phyloP scores from a whole-genome alignment of 2,329 filamentous ascomycete species.

The Arthrinium puccinioides region DNA sequence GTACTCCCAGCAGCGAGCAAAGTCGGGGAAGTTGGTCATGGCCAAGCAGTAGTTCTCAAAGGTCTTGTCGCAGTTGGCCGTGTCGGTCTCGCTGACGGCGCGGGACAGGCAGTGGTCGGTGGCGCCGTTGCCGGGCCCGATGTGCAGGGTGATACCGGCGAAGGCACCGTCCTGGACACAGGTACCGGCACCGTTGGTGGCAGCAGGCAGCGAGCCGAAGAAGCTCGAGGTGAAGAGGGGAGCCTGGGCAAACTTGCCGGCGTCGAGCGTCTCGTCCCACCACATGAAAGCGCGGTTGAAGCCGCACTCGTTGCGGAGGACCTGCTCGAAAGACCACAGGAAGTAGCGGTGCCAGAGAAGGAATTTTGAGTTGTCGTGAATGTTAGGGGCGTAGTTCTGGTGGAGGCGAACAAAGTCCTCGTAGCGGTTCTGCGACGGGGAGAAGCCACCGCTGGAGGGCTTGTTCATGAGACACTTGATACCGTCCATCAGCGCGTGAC shows the following conservation, averaged over 20 bases:
- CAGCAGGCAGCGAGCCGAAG: conserved; percentile 19
- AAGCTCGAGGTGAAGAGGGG: conserved; percentile 20
- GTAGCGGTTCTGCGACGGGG: conserved; percentile 20
- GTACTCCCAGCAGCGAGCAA: conserved; percentile 8
- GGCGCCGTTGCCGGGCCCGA: conserved; percentile 13
- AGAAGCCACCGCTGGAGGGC: conserved; percentile 17
- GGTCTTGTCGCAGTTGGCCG: conserved; percentile 14
- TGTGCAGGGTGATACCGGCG: conserved; percentile 11
- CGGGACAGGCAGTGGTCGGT: conserved; percentile 24
- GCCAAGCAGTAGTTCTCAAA: conserved; percentile 8
- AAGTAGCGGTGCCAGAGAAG: conserved; percentile 23
- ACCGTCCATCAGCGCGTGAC: conserved; percentile 18
- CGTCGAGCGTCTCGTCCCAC: conserved; percentile 28
- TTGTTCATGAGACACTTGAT: conserved; percentile 21
- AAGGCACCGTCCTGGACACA: conserved; percentile 20
- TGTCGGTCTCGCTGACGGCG: conserved; percentile 19
- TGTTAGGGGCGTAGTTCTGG: conserved; percentile 21
- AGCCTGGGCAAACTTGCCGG: conserved; percentile 19
- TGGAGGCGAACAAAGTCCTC: conserved; percentile 25
- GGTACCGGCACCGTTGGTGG: conserved; percentile 17
- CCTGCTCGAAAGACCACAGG: conserved; percentile 9
- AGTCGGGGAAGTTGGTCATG: conserved; percentile 5
- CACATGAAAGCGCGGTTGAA: conserved; percentile 23
- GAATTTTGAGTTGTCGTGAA: conserved; percentile 24
- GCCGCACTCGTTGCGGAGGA: conserved; percentile 23